phyloP scores from a whole-genome alignment of 805 yeast species.

The Kodamaea fukazawae region DNA sequence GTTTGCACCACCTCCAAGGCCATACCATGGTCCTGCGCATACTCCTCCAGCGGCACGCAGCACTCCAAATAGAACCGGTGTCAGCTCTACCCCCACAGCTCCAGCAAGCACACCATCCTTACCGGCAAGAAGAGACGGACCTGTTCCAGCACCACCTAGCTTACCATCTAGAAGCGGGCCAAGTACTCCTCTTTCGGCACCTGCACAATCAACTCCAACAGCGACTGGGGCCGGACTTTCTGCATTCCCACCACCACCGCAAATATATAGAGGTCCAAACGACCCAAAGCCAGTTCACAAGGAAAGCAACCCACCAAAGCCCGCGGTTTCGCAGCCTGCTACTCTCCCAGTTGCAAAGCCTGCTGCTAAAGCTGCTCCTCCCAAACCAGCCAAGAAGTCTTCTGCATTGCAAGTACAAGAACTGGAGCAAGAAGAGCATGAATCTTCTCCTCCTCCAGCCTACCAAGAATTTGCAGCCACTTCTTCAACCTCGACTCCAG shows the following conservation, averaged over 20 bases:
- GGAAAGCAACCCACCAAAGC: not conserved
- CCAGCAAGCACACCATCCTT: constrained; percentile 3
- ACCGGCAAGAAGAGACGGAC: not conserved
- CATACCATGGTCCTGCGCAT: constrained; percentile 14
- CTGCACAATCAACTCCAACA: constrained; percentile 4
- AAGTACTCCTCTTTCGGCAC: constrained; percentile 6
- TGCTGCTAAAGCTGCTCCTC: constrained; percentile 32
- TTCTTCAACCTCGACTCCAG: not conserved
- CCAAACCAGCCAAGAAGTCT: constrained; percentile 40
- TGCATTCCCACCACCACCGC: constrained; percentile 17
- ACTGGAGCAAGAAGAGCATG: not conserved
- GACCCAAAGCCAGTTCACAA: constrained; percentile 2
- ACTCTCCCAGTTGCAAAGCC: not conserved
- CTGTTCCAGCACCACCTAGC: constrained; percentile 7
- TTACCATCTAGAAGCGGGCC: constrained; percentile 1
- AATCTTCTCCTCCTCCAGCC: constrained; percentile 1
- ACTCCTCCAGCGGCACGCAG: not conserved
- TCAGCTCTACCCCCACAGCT: not conserved
- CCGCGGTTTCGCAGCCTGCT: not conserved
- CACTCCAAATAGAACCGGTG: not conserved
- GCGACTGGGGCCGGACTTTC: not conserved
- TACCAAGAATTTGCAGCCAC: not conserved
- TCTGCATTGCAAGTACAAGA: constrained; percentile 7
- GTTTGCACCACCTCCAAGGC: constrained; percentile 47
- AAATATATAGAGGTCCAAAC: constrained; percentile 9